A percentile compares a stretch with the other conserved stretches of the same genome.
Conservation (phyloP, 441 rosid species). For the Syzygium malaccense region DNA sequence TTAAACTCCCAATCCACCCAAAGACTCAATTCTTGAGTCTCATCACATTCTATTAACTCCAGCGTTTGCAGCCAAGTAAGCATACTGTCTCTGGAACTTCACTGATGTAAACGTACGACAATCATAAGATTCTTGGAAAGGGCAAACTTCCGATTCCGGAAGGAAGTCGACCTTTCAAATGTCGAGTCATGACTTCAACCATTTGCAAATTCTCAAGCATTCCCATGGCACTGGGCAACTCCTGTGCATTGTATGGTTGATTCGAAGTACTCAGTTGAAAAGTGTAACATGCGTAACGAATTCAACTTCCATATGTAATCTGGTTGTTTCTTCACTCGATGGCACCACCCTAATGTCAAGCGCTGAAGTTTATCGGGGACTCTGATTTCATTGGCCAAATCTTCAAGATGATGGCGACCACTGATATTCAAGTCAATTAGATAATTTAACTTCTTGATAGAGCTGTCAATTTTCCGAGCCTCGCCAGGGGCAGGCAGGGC, state of each 20-base stretch:
- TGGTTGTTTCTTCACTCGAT: background rate
- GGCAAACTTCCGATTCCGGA: background rate
- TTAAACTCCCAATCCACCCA: background rate
- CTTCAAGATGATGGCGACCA: background rate
- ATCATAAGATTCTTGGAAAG: background rate
- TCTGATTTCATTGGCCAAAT: background rate
- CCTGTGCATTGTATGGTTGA: too few species aligned
- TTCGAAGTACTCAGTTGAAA: too few species aligned
- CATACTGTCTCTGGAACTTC: background rate
- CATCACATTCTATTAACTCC: background rate
- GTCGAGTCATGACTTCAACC: background rate
- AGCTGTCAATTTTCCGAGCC: background rate
- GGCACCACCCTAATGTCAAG: background rate
- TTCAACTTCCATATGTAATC: too few species aligned
- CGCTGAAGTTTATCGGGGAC: background rate
- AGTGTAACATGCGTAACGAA: too few species aligned
- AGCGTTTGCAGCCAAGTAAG: background rate
- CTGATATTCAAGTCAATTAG: background rate
- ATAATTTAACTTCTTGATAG: background rate
- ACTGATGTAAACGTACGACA: background rate
- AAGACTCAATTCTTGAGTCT: too few species aligned
- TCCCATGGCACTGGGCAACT: too few species aligned
- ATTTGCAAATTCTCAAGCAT: too few species aligned
- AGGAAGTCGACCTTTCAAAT: background rate
- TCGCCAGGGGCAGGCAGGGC: too few species aligned